Percentiles rank a stretch among this genome's conserved stretches.
Conservation (phyloP, 345 rosid genomes). For the Brassica juncea region DNA sequence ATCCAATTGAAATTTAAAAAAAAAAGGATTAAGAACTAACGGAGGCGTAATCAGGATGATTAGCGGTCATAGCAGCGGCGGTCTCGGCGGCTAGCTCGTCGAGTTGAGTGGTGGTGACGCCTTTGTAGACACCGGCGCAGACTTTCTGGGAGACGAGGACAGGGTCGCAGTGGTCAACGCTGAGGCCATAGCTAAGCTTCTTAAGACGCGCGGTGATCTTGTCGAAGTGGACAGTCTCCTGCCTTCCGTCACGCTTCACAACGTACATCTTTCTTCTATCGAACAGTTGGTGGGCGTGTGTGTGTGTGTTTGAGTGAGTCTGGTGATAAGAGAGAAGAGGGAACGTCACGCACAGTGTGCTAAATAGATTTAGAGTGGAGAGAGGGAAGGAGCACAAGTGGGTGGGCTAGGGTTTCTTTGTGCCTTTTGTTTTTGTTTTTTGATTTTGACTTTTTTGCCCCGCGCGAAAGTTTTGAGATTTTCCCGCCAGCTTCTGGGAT, state of each 20-base stretch:
- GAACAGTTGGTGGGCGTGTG: conserved; percentile 35
- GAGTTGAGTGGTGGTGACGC: conserved; percentile 94
- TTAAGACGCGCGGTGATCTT: conserved; percentile 94
- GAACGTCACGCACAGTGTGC: not conserved
- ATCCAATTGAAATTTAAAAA: not conserved
- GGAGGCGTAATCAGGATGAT: conserved; percentile 95
- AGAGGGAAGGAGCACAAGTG: not conserved
- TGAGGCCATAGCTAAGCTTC: conserved; percentile 93
- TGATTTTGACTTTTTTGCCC: not conserved
- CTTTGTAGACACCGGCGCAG: conserved; percentile 97
- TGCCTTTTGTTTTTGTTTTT: not conserved
- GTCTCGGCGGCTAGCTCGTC: conserved; percentile 99
- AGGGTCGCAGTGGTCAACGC: conserved; percentile 91
- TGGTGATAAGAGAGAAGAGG: not conserved
- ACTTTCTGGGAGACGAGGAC: conserved; percentile 97
- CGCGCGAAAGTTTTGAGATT: conserved; percentile 12
- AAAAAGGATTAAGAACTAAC: conserved; percentile 44
- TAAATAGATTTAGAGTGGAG: not conserved
- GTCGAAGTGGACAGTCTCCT: conserved; percentile 91
- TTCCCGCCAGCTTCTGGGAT: conserved; percentile 40
- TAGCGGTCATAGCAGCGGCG: conserved; percentile 92
- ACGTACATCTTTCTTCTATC: conserved; percentile 68
- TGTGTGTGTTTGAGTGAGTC: not conserved
- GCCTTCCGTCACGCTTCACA: conserved; percentile 88
- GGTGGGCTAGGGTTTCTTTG: not conserved